Conservation (phyloP, 495 filamentous ascomycete genomes). For the Podospora sp. region DNA sequence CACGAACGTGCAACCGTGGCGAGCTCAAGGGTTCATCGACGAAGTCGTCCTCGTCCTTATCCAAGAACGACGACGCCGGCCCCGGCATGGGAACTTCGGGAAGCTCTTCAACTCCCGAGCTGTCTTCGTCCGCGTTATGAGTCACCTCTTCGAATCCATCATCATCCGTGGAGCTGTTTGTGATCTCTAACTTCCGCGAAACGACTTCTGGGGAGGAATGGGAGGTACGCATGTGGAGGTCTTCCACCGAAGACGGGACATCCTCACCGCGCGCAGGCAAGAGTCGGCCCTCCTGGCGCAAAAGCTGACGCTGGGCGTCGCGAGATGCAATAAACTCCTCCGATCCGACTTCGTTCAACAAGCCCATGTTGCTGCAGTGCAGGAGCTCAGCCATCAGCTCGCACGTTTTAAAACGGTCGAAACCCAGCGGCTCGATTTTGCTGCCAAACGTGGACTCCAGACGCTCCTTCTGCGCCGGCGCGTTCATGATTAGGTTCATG, state of each 20-base stretch:
- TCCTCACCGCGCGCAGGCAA: slow-evolving; percentile 40
- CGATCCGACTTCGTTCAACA: slow-evolving; percentile 90
- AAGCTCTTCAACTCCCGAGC: slow-evolving; percentile 51
- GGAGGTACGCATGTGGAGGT: slow-evolving; percentile 51
- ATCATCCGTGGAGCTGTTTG: slow-evolving; percentile 75
- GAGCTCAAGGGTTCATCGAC: slow-evolving; percentile 71
- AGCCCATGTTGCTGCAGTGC: slow-evolving; percentile 98
- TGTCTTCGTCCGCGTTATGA: slow-evolving; percentile 68
- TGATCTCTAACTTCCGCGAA: slow-evolving; percentile 63
- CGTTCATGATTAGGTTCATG: slow-evolving; percentile 84
- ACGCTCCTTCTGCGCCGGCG: slow-evolving; percentile 49
- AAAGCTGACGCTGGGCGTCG: slow-evolving; percentile 76
- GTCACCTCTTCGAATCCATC: slow-evolving; percentile 95
- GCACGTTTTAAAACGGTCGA: slow-evolving; percentile 98
- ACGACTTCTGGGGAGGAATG: slow-evolving; percentile 52
- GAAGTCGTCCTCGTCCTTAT: slow-evolving; percentile 66
- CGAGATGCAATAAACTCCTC: slow-evolving; percentile 82
- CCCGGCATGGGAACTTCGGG: slow-evolving; percentile 44
- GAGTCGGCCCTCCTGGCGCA: slow-evolving; percentile 70
- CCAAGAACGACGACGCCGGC: slow-evolving; percentile 45
- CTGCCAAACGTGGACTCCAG: slow-evolving; percentile 75
- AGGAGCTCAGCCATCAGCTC: slow-evolving; percentile 97
- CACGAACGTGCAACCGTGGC: slow-evolving; percentile 50
- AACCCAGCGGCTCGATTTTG: slow-evolving; percentile 92
- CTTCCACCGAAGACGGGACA: slow-evolving; percentile 39